These are phyloP conservation scores for Chrysanthemum seticuspe DNA, from an alignment of 129 eudicot species.

Conservation along the genomic window DNA sequence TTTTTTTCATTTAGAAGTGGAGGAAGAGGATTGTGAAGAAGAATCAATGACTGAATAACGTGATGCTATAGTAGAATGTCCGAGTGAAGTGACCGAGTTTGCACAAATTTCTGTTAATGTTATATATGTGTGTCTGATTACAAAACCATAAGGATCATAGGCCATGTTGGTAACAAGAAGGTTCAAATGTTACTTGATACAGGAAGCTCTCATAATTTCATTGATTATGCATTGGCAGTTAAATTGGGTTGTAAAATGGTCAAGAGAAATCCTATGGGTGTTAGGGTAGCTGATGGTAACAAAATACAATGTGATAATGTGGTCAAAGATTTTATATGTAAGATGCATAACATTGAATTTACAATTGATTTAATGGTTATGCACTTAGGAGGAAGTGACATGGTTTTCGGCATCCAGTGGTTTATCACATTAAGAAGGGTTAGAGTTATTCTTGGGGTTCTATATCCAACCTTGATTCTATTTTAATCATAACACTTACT, in stretches of 20 bases:
- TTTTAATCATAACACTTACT: no score
- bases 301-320: neutral
- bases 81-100: neutral
- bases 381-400: conserved; percentile 1
- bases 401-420: neutral
- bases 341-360: neutral
- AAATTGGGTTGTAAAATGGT: conserved; percentile 2
- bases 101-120: neutral
- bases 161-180: neutral
- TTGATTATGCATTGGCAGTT: neutral
- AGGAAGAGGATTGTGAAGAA: neutral
- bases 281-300: conserved; percentile 2
- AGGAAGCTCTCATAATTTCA: conserved; percentile 22
- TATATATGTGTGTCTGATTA: neutral
- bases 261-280: neutral
- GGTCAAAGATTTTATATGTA: neutral
- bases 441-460: no score
- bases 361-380: neutral
- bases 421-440: neutral
- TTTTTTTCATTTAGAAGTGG: neutral
- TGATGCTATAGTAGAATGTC: neutral
- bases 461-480: no score
- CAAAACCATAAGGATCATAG: neutral
- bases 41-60: neutral
- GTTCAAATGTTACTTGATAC: neutral